Evolutionary conservation across 225 moss, liverwort and hornwort species (phyloP), one percentile per base, ranked within the genome.

Genomic region (Rhytidiadelphus loreus): DNA sequence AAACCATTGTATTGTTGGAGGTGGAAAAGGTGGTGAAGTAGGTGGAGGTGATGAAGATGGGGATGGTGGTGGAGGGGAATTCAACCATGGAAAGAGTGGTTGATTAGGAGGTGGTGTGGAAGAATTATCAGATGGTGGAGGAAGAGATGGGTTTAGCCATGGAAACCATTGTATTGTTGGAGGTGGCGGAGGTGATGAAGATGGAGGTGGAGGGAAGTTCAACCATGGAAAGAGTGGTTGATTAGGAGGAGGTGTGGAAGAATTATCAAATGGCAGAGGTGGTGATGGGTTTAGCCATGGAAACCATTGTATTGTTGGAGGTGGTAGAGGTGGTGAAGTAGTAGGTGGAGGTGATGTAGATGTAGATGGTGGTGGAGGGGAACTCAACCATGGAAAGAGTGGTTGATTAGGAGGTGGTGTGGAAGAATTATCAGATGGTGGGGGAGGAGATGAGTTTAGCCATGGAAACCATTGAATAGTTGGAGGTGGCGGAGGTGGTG

Each of bases 241-340:
- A 43, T 41, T 71, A 43, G 71, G 75, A 79, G 48, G 56, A 59
- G 70, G 59, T 0, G 33, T 13, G 11, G 20, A 33, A 12, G 37
- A 69, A 29, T 43, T 43, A 43, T 43, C 4, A 20, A 0, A 6
- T 37, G 21, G 37, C 0, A 4, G 21, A 0, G 37, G 21, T 11
- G 21, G 21, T 20, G 37, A 20, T 37, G 37, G 65, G 0, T 37
- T 66, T 37, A 66, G 37, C 65, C 20, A 37, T 37, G 65, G 65
- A 21, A 66, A 37, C 65, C 65, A 66, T 66, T 66, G 65, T 0
- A 37, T 21, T 11, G 6, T 20, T 65, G 20, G 37, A 65, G 37
- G 65, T 35, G 65, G 19, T 0, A 2, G 37, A 66, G 21, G 12
- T 37, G 2, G 20, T 37, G 37, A 33, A 33, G 5, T 64, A 64